These are phyloP conservation scores for Vitis rotundifolia DNA, from an alignment of 164 flowering plant genomes.

Conservation along the genomic window DNA sequence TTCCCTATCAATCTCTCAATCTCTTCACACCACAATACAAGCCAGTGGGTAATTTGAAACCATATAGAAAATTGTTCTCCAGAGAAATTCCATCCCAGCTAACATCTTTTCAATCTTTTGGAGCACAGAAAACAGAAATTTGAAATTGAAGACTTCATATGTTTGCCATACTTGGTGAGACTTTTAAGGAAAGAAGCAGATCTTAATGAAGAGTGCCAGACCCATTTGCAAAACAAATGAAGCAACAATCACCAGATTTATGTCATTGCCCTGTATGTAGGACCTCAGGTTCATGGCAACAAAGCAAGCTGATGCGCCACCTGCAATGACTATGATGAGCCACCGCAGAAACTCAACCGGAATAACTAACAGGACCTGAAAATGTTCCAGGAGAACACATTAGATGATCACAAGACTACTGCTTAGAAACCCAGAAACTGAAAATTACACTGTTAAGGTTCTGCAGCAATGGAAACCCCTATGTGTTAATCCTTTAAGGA, in stretches of 20 bases:
- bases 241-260: slow-evolving; percentile 52
- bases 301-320: slow-evolving; percentile 77
- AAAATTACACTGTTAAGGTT: neutral
- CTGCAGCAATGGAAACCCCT: too few species aligned
- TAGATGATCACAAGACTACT: slow-evolving; percentile 2
- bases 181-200: slow-evolving; percentile 68
- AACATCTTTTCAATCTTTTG: neutral
- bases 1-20: neutral
- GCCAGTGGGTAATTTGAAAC: neutral
- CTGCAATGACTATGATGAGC: slow-evolving; percentile 64
- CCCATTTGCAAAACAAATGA: slow-evolving; percentile 78
- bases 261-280: slow-evolving; percentile 48
- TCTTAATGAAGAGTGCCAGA: slow-evolving; percentile 83
- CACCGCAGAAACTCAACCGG: slow-evolving; percentile 86
- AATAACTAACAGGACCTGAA: slow-evolving; percentile 78
- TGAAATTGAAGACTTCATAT: neutral
- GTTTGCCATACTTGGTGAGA: neutral
- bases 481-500: too few species aligned
- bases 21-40: slow-evolving; percentile 1
- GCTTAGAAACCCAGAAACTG: neutral
- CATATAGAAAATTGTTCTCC: slow-evolving; percentile 7
- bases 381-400: slow-evolving; percentile 1
- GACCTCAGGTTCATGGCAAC: slow-evolving; percentile 70
- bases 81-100: neutral
- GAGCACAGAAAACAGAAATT: neutral